A percentile compares a stretch with the other conserved stretches of the same genome.
Evolutionary conservation across 345 rosid genomes (phyloP).

Genomic region (Eucalyptus globulus): DNA sequence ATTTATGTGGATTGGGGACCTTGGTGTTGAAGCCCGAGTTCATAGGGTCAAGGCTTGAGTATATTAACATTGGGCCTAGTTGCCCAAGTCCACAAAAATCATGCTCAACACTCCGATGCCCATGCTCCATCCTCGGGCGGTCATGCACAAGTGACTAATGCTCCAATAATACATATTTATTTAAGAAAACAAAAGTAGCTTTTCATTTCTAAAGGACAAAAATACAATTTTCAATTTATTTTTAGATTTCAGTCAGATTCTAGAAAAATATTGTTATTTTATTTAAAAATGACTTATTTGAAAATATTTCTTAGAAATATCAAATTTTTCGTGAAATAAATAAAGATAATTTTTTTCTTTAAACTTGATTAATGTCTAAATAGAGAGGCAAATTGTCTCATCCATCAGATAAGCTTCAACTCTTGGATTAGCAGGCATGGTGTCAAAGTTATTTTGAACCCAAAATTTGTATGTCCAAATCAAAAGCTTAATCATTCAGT

Average conservation of each 20-base stretch:
- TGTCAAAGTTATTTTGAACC: not conserved
- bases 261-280: not conserved
- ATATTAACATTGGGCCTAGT: not conserved
- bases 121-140: rapidly evolving
- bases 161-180: not conserved
- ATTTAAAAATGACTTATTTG: rapidly evolving
- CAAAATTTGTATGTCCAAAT: not conserved
- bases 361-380: not conserved
- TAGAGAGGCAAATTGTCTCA: not conserved
- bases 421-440: not conserved
- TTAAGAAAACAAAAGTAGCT: not conserved
- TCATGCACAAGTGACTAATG: not conserved
- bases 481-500: not conserved
- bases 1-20: not conserved
- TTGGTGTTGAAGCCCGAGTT: rapidly evolving
- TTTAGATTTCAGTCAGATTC: rapidly evolving
- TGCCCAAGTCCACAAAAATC: rapidly evolving
- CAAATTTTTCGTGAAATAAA: not conserved
- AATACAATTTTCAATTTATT: not conserved
- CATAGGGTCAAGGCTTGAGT: not conserved
- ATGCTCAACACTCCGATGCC: rapidly evolving
- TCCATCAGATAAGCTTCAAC: not conserved
- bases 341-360: rapidly evolving
- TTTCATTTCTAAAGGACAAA: rapidly evolving
- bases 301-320: rapidly evolving